Base-by-base conservation (phyloP, 208 protist genomes). In the Leishmania tropica region DNA sequence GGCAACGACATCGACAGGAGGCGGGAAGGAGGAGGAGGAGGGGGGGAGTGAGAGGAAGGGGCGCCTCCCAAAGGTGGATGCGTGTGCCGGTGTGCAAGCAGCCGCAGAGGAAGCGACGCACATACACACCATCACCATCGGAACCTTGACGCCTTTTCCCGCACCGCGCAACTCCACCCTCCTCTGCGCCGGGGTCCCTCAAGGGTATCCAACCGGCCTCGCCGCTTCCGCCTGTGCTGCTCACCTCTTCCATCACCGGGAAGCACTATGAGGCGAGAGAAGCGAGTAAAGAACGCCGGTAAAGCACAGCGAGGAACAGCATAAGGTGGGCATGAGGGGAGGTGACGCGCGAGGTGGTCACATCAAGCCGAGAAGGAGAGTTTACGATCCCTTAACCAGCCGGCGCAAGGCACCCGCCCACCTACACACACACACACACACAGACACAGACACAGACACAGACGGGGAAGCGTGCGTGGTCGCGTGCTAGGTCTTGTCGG, bases 231-330 rank as follows among this genome's bases (percentile, higher is more conserved):
- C 62, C 28, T 17, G 31, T 40, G 4, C 31, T 19, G 31, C 15
- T 58, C 51, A 75, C 40, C 60, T 37, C 67, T 54, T 13, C 24
- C 45, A n/a, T 11, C 13, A 47, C 24, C 10, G 71, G 28, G 74
- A 81, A 56, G 70, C 58, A 67, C 62, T 21, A 13, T 67, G 62
- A 67, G 60, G 76, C 17, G 51, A 85, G 78, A 68, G 15, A 73
- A n/a, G 51, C 31, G n/a, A 83, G 72, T 19, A 77, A 42, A 79
- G 60, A 75, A 78, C 35, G 56, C 65, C n/a, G 19, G 40, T 56
- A 56, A 53, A n/a, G 54, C 42, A 35, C 42, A 35, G 31, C 42
- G 51, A 72, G 67, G 10, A 58, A 88, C 70, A 47, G 70, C 51
- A 76, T 7, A 83, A 21, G 60, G 68, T 78, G 54, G 76, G 28